Percentiles rank a stretch among this genome's conserved stretches.
Conservation (phyloP, 2,329 filamentous ascomycete genomes). For the Sporothrix variecibatus region DNA sequence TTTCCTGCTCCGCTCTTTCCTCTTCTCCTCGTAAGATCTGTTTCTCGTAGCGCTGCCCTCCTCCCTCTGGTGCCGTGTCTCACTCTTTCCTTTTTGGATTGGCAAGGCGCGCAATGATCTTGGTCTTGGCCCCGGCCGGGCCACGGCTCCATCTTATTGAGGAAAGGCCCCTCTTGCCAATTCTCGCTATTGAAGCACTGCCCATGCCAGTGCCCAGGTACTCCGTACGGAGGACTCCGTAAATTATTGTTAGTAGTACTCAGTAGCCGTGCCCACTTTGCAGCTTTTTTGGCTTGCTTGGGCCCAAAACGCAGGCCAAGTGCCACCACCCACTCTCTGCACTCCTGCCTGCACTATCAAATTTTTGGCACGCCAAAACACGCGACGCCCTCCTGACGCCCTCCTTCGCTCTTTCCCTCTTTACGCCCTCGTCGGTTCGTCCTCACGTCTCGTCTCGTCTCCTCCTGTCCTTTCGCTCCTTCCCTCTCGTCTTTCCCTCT, state of each 20-base stretch:
- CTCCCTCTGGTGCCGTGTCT: neutral
- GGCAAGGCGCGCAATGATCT: neutral
- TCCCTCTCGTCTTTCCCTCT: conserved; percentile 1
- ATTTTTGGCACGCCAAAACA: conserved; percentile 12
- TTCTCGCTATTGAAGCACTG: conserved; percentile 6
- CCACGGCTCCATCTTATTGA: neutral
- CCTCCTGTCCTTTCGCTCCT: conserved; percentile 9
- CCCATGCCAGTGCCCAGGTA: neutral
- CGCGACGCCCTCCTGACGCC: conserved; percentile 7
- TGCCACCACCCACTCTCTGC: neutral
- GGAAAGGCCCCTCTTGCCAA: neutral
- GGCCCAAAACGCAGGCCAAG: conserved; percentile 25
- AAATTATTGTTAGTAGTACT: neutral
- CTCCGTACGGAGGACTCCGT: neutral
- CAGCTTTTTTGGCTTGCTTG: neutral
- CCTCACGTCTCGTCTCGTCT: no score
- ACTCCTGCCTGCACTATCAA: neutral
- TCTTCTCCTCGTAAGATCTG: neutral
- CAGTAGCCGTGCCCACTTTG: neutral
- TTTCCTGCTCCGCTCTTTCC: conserved; percentile 1
- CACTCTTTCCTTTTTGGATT: conserved; percentile 1
- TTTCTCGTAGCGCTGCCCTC: neutral
- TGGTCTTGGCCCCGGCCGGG: neutral
- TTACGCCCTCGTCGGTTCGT: neutral
- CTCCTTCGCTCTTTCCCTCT: conserved; percentile 11